Evolutionary conservation across 2,329 filamentous ascomycete genomes (phyloP).

Genomic region (Lachnellula subtilissima): DNA sequence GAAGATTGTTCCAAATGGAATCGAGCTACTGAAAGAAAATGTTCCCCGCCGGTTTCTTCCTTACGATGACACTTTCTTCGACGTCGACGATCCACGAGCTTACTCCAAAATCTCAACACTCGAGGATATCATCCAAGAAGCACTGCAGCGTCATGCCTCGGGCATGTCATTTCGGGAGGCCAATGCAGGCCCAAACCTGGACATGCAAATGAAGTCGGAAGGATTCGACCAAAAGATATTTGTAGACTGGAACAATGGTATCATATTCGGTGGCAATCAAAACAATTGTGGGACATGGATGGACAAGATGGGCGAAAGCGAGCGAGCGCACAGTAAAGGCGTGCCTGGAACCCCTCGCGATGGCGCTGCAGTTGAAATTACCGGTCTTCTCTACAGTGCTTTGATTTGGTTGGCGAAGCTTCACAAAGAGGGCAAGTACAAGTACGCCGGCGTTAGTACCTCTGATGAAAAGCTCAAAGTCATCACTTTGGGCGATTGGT

Average conservation of each 20-base stretch:
- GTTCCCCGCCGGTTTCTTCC: conserved; percentile 84
- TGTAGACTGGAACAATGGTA: conserved; percentile 85
- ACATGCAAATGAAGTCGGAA: conserved; percentile 86
- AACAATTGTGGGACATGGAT: conserved; percentile 98
- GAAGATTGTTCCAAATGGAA: conserved; percentile 72
- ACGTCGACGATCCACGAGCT: conserved; percentile 71
- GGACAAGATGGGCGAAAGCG: conserved; percentile 99
- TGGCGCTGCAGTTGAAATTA: conserved; percentile 92
- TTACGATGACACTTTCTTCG: conserved; percentile 94
- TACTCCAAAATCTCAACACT: conserved; percentile 82
- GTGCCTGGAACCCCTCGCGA: conserved; percentile 95
- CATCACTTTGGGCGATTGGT: conserved; percentile 76
- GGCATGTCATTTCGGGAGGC: conserved; percentile 92
- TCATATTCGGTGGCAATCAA: conserved; percentile 93
- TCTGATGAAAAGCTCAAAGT: conserved; percentile 43
- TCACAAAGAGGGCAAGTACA: conserved; percentile 63
- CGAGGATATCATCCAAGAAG: conserved; percentile 87
- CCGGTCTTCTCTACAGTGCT: conserved; percentile 85
- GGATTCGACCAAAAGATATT: conserved; percentile 90
- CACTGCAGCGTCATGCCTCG: conserved; percentile 82
- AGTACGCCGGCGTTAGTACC: conserved; percentile 67
- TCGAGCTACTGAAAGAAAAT: conserved; percentile 67
- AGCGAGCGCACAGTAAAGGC: conserved; percentile 85
- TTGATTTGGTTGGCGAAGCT: conserved; percentile 74
- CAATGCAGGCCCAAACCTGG: conserved; percentile 82